Evolutionary conservation across 495 filamentous ascomycete genomes (phyloP), one percentile per base, ranked within the genome.

Genomic region (Parathielavia hyrcaniae): DNA sequence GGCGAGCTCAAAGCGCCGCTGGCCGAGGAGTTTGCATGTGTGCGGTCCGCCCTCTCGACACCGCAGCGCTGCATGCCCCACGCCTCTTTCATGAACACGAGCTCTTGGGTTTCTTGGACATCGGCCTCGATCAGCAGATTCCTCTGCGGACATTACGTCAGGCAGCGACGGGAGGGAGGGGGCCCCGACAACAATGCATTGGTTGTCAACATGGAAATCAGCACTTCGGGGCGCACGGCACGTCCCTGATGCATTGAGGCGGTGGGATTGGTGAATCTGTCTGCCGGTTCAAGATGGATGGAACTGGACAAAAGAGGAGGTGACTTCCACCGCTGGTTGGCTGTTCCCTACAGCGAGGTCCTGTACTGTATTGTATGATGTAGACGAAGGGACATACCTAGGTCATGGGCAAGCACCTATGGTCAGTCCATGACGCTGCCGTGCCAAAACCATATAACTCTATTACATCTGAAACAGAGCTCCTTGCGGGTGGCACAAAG

Each of bases 41-140:
- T n/a, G 12, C n/a, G 22, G 12, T 9, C 35, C n/a, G 22, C 23
- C 16, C n/a, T n/a, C n/a, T 17, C 23, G 13, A 44, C 23, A 46
- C 41, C 53, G 43, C 30, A 22, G 19, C 53, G 20, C 2, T n/a
- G 44, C 53, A 48, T 56, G 34, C 34, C 41, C 20, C 23, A 16
- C 8, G 8, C 6, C 41, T 4, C 6, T 44, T 17, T 19, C 19
- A 22, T 7, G 17, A 44, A 10, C 20, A 34, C 44, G 23, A n/a
- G 14, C 26, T 30, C 26, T 30, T 46, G 44, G 8, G n/a, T 23
- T 32, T 38, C 17, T 22, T 43, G 3, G 30, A 14, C 5, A 9
- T 9, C 12, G 16, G 32, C n/a, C 43, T 46, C 32, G 1, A 35
- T 45, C 41, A 34, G 52, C 41, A 55, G 52, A 55, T 55, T 45